A percentile compares a stretch with the other conserved stretches of the same genome.
phyloP scores from a whole-genome alignment of 306 rosid species.

The Medicago arabica region DNA sequence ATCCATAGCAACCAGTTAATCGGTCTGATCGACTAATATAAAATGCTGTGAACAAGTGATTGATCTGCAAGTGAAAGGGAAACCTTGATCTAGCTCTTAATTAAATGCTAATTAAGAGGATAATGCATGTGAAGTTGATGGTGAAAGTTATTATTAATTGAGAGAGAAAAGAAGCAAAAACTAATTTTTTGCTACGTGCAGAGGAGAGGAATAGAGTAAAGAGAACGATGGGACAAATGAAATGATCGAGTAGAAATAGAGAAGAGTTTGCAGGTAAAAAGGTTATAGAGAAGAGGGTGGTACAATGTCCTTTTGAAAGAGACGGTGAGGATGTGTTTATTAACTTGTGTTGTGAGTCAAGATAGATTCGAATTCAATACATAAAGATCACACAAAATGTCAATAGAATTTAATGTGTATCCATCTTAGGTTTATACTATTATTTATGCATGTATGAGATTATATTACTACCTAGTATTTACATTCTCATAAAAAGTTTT shows the following conservation, averaged over 20 bases:
- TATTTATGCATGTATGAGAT: no score
- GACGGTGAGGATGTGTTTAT: background rate
- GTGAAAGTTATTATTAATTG: conserved; percentile 7
- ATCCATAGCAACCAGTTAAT: conserved; percentile 29
- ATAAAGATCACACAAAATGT: background rate
- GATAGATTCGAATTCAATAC: background rate
- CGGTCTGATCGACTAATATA: background rate
- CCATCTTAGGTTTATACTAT: background rate
- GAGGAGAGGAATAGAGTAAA: background rate
- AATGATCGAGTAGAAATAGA: background rate
- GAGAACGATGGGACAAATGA: background rate
- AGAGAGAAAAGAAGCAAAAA: background rate
- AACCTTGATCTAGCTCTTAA: background rate
- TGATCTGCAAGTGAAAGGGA: conserved; percentile 25
- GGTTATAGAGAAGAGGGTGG: background rate
- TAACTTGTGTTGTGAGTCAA: background rate
- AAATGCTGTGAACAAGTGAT: background rate
- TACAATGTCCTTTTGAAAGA: background rate
- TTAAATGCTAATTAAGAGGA: background rate
- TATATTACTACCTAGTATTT: no score
- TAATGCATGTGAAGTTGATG: conserved; percentile 11
- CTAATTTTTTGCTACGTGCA: background rate
- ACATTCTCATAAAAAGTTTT: no score
- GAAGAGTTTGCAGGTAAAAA: background rate
- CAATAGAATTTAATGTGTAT: background rate